Evolutionary conservation across 73 alveolate genomes (phyloP).

Genomic region (Blepharisma stoltei): DNA sequence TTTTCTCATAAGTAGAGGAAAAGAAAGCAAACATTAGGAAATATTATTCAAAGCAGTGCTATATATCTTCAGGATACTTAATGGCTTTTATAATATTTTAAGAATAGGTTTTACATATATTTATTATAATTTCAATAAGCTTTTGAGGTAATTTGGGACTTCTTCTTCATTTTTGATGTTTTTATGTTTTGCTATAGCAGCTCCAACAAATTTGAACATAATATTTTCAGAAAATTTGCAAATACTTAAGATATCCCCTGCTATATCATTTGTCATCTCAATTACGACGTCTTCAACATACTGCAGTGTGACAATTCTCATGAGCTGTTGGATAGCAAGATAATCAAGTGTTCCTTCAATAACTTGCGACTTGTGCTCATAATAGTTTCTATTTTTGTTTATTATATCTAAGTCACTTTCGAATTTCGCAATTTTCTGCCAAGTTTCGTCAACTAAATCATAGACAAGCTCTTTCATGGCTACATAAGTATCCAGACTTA

Average conservation of each 20-base stretch:
- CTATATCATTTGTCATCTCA: conserved; percentile 7
- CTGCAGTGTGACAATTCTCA: neutral
- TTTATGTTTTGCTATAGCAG: neutral
- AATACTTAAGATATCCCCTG: neutral
- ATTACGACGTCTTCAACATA: neutral
- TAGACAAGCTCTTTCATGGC: conserved; percentile 19
- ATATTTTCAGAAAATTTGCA: neutral
- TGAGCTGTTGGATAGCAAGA: neutral
- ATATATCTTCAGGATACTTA: too few species aligned
- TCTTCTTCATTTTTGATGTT: too few species aligned
- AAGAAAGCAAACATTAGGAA: too few species aligned
- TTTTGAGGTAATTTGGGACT: too few species aligned
- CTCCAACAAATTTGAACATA: neutral
- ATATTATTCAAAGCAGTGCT: too few species aligned
- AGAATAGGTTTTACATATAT: too few species aligned
- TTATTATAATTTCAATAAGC: too few species aligned
- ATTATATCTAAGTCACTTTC: neutral
- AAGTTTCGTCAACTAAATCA: conserved; percentile 22
- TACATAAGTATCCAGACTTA: neutral
- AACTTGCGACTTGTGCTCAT: neutral
- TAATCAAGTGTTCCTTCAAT: neutral
- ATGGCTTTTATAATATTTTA: too few species aligned
- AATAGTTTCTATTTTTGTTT: neutral
- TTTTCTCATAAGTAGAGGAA: too few species aligned
- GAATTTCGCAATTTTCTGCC: neutral